Evolutionary conservation across 2,329 filamentous ascomycete genomes (phyloP).

Genomic region (Botrytis hyacinthi): DNA sequence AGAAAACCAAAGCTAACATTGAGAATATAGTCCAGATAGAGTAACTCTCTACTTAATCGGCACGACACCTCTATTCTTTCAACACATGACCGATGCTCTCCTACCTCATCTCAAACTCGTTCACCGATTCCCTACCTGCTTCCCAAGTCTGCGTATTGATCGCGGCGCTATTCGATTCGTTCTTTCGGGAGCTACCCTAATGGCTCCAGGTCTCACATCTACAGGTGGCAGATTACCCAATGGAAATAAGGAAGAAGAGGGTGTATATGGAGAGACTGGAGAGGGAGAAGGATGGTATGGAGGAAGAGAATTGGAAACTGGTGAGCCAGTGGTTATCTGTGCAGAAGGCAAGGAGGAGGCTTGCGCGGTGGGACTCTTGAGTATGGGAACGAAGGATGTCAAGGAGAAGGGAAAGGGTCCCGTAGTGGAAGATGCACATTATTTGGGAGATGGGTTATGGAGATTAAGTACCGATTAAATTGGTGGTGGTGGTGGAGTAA

Average conservation of each 20-base stretch:
- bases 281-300: conserved; percentile 47
- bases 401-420: conserved; percentile 93
- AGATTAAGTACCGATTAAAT: conserved; percentile 41
- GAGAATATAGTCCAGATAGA: conserved; percentile 66
- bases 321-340: conserved; percentile 81
- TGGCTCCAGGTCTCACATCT: conserved; percentile 91
- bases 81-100: conserved; percentile 70
- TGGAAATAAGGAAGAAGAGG: conserved; percentile 41
- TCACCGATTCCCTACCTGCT: conserved; percentile 82
- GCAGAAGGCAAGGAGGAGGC: conserved; percentile 93
- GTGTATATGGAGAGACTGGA: conserved; percentile 35
- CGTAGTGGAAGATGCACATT: conserved; percentile 91
- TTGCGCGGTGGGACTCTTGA: conserved; percentile 81
- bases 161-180: conserved; percentile 96
- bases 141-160: conserved; percentile 86
- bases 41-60: conserved; percentile 85
- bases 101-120: conserved; percentile 87
- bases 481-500: not conserved
- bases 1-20: conserved; percentile 18
- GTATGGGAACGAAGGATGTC: conserved; percentile 84
- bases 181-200: conserved; percentile 86
- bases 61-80: conserved; percentile 81
- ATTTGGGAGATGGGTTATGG: conserved; percentile 92
- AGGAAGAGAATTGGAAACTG: conserved; percentile 70
- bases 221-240: conserved; percentile 74